These are phyloP conservation scores for Neonectria neomacrospora DNA, from an alignment of 2,329 filamentous ascomycete species.

Conservation along the genomic window DNA sequence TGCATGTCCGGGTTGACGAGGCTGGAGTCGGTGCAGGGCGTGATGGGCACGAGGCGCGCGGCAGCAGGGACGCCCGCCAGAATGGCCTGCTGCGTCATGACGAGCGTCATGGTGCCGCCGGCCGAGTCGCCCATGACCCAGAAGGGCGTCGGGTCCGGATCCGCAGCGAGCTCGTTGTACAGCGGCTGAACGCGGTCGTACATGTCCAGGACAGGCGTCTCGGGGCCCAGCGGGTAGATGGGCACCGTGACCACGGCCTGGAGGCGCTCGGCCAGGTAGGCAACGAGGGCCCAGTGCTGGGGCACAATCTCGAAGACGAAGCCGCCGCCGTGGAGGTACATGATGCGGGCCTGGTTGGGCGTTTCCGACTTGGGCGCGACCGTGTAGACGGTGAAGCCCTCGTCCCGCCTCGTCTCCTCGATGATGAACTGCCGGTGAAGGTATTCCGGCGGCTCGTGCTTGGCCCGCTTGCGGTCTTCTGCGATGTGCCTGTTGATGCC, in stretches of 20 bases:
- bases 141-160: conserved; percentile 44
- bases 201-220: conserved; percentile 46
- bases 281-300: conserved; percentile 46
- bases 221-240: conserved; percentile 49
- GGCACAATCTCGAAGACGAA: conserved; percentile 46
- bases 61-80: conserved; percentile 41
- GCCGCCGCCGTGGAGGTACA: conserved; percentile 49
- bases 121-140: conserved; percentile 48
- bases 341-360: conserved; percentile 43
- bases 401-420: conserved; percentile 37
- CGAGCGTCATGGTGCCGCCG: conserved; percentile 47
- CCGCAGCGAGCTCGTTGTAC: conserved; percentile 46
- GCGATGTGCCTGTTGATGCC: conserved; percentile 42
- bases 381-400: conserved; percentile 42
- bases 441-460: conserved; percentile 35
- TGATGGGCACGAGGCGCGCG: conserved; percentile 44
- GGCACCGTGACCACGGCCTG: conserved; percentile 48
- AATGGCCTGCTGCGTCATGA: conserved; percentile 46
- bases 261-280: conserved; percentile 43
- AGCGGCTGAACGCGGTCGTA: conserved; percentile 48
- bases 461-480: conserved; percentile 35
- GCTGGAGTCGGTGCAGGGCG: conserved; percentile 47
- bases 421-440: conserved; percentile 43
- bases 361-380: conserved; percentile 47
- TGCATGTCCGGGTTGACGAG: conserved; percentile 44